A percentile compares a stretch with the other conserved stretches of the same genome.
Evolutionary conservation across 768 basidiomycete genomes (phyloP).

Genomic region (Albatrellus ellisii): DNA sequence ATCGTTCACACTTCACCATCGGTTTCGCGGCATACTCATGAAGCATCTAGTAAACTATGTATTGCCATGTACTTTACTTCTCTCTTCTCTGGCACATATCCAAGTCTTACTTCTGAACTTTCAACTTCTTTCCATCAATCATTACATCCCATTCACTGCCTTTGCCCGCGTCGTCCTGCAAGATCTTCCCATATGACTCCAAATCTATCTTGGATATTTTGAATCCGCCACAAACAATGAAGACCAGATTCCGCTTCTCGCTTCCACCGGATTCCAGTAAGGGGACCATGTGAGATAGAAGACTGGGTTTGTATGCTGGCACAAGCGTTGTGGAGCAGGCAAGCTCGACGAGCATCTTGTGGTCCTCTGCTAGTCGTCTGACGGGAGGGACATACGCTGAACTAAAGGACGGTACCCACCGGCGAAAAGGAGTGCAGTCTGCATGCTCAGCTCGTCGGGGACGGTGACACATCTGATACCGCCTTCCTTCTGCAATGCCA

Average conservation of each 20-base stretch:
- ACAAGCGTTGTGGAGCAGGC: slow-evolving; percentile 61
- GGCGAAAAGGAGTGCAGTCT: slow-evolving; percentile 39
- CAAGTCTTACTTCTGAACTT: not conserved
- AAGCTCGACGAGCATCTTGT: slow-evolving; percentile 62
- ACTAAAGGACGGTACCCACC: slow-evolving; percentile 26
- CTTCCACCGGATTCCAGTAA: slow-evolving; percentile 15
- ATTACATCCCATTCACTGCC: not conserved
- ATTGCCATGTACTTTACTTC: no score
- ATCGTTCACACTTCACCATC: not conserved
- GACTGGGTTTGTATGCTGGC: slow-evolving; percentile 43
- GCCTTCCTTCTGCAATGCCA: slow-evolving; percentile 49
- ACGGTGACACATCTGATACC: slow-evolving; percentile 45
- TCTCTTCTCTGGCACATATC: not conserved
- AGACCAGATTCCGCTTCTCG: slow-evolving; percentile 33
- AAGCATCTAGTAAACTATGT: no score
- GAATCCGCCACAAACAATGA: slow-evolving; percentile 61
- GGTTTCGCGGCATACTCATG: not conserved
- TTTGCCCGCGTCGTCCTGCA: slow-evolving; percentile 21
- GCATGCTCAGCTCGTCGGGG: slow-evolving; percentile 60
- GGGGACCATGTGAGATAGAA: slow-evolving; percentile 43
- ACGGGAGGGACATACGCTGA: not conserved
- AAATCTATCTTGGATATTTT: slow-evolving; percentile 48
- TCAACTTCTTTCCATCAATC: not conserved
- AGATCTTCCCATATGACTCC: slow-evolving; percentile 29
- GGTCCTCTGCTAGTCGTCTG: slow-evolving; percentile 37